Evolutionary conservation across 75 land plant genomes (phyloP).

Genomic region (Picea glauca): DNA sequence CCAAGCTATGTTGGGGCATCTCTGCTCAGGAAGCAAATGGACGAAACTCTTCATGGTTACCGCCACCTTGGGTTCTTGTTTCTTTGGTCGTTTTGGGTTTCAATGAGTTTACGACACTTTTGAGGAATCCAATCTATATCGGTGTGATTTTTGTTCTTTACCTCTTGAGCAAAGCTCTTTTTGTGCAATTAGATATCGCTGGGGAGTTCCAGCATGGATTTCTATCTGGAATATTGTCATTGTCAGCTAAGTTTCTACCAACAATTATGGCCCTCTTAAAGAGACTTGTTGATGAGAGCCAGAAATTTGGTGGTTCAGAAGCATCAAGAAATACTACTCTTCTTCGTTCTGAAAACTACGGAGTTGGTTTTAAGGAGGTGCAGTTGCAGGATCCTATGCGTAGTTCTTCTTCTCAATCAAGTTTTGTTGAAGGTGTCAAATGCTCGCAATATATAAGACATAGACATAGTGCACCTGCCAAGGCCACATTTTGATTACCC

Average conservation of each 20-base stretch:
- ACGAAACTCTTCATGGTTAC: slow-evolving; percentile 42
- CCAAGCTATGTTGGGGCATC: slow-evolving; percentile 59
- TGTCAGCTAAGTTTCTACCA: slow-evolving; percentile 60
- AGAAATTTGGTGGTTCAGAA: slow-evolving; percentile 10
- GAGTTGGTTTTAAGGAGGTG: slow-evolving; percentile 4
- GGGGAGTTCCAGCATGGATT: slow-evolving; percentile 79
- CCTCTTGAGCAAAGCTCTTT: slow-evolving; percentile 71
- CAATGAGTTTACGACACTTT: slow-evolving; percentile 56
- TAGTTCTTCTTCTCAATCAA: slow-evolving; percentile 17
- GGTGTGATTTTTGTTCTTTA: slow-evolving; percentile 64
- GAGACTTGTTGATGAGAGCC: slow-evolving; percentile 51
- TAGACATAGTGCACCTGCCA: not conserved
- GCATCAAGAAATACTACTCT: slow-evolving; percentile 10
- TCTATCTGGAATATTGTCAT: slow-evolving; percentile 42
- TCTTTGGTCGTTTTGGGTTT: slow-evolving; percentile 58
- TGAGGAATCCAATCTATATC: slow-evolving; percentile 88
- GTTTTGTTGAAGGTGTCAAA: slow-evolving; percentile 20
- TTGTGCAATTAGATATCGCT: slow-evolving; percentile 86
- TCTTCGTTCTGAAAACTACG: not conserved
- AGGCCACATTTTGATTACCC: not conserved
- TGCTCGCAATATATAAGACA: slow-evolving; percentile 16
- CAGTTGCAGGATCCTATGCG: not conserved
- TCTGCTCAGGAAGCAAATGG: slow-evolving; percentile 59
- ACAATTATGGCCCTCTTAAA: slow-evolving; percentile 56
- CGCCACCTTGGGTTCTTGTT: slow-evolving; percentile 68